Percentiles rank a stretch among this genome's conserved stretches.
Conservation (phyloP, 129 eudicot genomes). For the Lactuca sativa region DNA sequence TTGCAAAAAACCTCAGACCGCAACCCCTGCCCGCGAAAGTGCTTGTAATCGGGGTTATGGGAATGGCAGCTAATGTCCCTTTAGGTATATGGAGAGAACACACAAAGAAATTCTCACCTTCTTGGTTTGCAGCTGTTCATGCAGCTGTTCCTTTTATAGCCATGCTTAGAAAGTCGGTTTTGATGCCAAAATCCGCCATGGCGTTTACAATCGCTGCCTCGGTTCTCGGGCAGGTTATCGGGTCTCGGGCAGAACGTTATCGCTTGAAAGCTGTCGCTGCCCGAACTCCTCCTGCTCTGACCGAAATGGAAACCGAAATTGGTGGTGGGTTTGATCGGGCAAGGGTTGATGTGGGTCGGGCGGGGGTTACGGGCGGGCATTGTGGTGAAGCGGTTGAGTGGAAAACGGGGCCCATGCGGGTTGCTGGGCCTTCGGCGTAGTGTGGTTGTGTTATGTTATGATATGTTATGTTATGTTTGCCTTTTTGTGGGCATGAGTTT, state of each 20-base stretch:
- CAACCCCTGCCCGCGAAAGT: slow-evolving; percentile 84
- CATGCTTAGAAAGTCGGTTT: slow-evolving; percentile 79
- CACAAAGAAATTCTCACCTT: slow-evolving; percentile 83
- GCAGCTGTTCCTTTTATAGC: slow-evolving; percentile 98
- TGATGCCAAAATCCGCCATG: slow-evolving; percentile 98
- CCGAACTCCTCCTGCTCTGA: slow-evolving; percentile 1
- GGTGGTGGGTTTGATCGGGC: slow-evolving; percentile 21
- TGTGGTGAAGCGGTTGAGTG: slow-evolving; percentile 56
- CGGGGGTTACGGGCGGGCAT: slow-evolving; percentile 34
- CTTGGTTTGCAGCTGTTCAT: slow-evolving; percentile 96
- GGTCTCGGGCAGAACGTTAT: slow-evolving; percentile 90
- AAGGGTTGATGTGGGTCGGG: slow-evolving; percentile 14
- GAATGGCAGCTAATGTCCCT: slow-evolving; percentile 92
- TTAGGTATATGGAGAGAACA: slow-evolving; percentile 96
- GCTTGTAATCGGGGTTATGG: slow-evolving; percentile 80
- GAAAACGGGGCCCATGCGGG: slow-evolving; percentile 46
- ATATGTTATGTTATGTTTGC: slow-evolving; percentile 17
- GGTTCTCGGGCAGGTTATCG: slow-evolving; percentile 90
- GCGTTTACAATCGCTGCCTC: slow-evolving; percentile 96
- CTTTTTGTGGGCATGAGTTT: slow-evolving; percentile 18
- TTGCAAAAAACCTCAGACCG: slow-evolving; percentile 86
- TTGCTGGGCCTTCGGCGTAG: slow-evolving; percentile 48
- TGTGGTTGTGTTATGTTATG: background rate
- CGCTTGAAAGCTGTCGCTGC: slow-evolving; percentile 65
- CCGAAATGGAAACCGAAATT: slow-evolving; percentile 6